A percentile compares a stretch with the other conserved stretches of the same genome.
phyloP scores from a whole-genome alignment of 768 basidiomycete species.

The Paxillus rubicundulus region DNA sequence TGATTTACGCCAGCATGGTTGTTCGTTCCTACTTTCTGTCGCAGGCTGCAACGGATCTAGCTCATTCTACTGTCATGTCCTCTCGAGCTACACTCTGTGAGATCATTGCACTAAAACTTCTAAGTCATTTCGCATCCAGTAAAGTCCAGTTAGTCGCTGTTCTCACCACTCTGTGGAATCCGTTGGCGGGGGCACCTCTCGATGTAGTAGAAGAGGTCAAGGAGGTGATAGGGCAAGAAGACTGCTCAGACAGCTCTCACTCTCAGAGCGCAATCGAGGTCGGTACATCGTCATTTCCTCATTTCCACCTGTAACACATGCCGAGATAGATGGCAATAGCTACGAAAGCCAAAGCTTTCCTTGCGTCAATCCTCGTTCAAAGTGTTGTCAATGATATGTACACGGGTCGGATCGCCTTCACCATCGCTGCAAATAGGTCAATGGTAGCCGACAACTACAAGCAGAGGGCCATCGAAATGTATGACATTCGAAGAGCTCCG shows the following conservation, averaged over 20 bases:
- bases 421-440: constrained; percentile 59
- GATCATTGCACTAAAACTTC: constrained; percentile 83
- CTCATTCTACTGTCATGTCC: constrained; percentile 70
- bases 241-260: constrained; percentile 59
- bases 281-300: constrained; percentile 23
- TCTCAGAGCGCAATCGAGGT: constrained; percentile 87
- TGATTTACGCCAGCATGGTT: constrained; percentile 75
- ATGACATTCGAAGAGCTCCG: constrained; percentile 62
- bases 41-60: constrained; percentile 66
- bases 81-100: constrained; percentile 81
- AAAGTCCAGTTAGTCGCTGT: constrained; percentile 75
- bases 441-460: constrained; percentile 92
- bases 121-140: constrained; percentile 68
- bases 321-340: constrained; percentile 77
- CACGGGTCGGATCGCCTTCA: constrained; percentile 71
- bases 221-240: constrained; percentile 51
- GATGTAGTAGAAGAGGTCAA: constrained; percentile 70
- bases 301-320: neutral
- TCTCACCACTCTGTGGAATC: constrained; percentile 81
- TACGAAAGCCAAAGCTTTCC: constrained; percentile 79
- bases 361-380: constrained; percentile 81
- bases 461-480: constrained; percentile 67
- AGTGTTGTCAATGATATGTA: constrained; percentile 87
- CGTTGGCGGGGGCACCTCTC: constrained; percentile 70
- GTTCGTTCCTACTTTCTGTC: constrained; percentile 76